Evolutionary conservation across 2,329 filamentous ascomycete genomes (phyloP).

Genomic region (Cladorrhinum sp.): DNA sequence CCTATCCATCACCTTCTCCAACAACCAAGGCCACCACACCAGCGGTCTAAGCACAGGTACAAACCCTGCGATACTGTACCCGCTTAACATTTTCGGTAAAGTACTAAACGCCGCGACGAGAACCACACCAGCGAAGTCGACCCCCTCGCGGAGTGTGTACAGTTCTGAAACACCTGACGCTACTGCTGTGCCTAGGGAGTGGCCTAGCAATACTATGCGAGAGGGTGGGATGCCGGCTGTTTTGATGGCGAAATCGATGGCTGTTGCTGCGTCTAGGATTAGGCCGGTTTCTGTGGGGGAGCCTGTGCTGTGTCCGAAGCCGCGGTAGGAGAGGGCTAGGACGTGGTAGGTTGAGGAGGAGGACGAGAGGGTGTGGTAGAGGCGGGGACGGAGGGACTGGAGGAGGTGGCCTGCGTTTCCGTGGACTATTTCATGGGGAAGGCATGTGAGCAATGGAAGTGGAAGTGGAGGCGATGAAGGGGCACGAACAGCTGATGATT

Average conservation of each 20-base stretch:
- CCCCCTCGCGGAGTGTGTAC: conserved; percentile 46
- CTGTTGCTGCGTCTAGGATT: conserved; percentile 71
- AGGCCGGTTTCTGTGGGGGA: conserved; percentile 75
- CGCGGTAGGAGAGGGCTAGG: conserved; percentile 86
- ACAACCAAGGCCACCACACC: conserved; percentile 60
- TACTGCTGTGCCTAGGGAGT: conserved; percentile 86
- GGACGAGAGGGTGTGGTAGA: conserved; percentile 72
- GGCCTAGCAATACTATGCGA: conserved; percentile 77
- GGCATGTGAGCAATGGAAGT: conserved; percentile 3
- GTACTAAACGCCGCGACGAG: conserved; percentile 78
- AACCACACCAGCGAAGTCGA: conserved; percentile 75
- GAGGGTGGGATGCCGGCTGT: conserved; percentile 62
- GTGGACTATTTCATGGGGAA: conserved; percentile 18
- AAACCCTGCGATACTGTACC: conserved; percentile 74
- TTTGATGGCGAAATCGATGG: conserved; percentile 69
- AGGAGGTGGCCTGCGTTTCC: conserved; percentile 85
- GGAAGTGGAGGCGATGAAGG: background rate
- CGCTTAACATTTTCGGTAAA: conserved; percentile 68
- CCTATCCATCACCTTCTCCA: conserved; percentile 57
- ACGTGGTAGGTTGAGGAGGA: conserved; percentile 74
- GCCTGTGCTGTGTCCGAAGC: conserved; percentile 80
- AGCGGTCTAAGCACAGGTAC: conserved; percentile 79
- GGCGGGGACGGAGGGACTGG: conserved; percentile 70
- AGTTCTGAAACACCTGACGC: conserved; percentile 70
- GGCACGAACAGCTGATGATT: conserved; percentile 58